These are phyloP conservation scores for Xylaria hypoxylon DNA, from an alignment of 2,329 filamentous ascomycete genomes.

Conservation along the genomic window DNA sequence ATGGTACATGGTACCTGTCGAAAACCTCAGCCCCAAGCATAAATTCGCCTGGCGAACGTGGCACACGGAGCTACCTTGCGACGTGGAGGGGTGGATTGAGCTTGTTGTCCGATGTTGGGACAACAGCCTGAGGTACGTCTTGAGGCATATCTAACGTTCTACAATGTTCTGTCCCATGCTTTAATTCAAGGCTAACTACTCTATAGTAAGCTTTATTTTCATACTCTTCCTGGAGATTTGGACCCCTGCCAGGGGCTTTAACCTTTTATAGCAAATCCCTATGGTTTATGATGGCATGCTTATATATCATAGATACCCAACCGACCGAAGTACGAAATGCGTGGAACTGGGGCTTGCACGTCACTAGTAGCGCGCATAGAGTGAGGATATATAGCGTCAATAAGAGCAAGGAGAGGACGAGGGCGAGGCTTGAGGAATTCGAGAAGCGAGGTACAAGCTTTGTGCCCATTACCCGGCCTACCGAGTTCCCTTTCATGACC, in stretches of 20 bases:
- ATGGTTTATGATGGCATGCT: background rate
- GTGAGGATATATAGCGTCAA: constrained; percentile 74
- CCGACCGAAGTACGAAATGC: constrained; percentile 64
- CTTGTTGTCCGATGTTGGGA: constrained; percentile 71
- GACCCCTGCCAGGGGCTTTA: no score
- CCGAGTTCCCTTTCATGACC: constrained; percentile 43
- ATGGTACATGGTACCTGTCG: constrained; percentile 72
- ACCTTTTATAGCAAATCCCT: no score
- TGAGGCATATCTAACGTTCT: background rate
- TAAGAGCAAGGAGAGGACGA: constrained; percentile 60
- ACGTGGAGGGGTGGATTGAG: constrained; percentile 71
- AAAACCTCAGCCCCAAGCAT: constrained; percentile 71
- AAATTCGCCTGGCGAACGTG: constrained; percentile 74
- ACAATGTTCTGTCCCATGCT: no score
- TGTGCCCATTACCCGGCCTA: constrained; percentile 61
- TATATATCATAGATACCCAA: constrained; percentile 65
- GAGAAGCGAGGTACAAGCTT: constrained; percentile 61
- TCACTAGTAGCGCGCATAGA: constrained; percentile 71
- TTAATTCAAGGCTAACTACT: constrained; percentile 1
- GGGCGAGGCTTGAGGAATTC: constrained; percentile 62
- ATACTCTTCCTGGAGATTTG: no score
- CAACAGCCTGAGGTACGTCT: constrained; percentile 56
- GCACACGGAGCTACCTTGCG: constrained; percentile 71
- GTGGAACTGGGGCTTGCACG: constrained; percentile 75
- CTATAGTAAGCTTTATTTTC: constrained; percentile 18